Evolutionary conservation across 805 yeast species (phyloP), one percentile per base, ranked within the genome.

Genomic region (Ogataea chonburiensis): DNA sequence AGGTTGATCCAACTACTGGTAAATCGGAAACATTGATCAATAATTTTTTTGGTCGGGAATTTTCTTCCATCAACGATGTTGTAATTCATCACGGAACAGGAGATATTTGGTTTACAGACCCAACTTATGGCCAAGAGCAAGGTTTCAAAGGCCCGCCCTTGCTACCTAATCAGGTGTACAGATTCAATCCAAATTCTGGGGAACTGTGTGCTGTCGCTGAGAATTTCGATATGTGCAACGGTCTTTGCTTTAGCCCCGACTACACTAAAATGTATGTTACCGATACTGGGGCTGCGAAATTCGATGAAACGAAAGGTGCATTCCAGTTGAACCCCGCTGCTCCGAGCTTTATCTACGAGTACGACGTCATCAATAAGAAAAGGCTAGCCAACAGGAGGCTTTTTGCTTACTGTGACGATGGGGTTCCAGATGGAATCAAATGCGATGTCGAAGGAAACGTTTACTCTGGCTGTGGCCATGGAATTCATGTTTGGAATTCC

Each of bases 81-180:
- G 39, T 34, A 3, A 39, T 39, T 9, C 38, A 39, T 22, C 39
- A 34, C 11, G 36, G 20, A 17, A 39, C 43, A 11, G 43, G 43
- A 5, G 43, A 39, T 17, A 39, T 39, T 7, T 39, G 43, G 43
- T 39, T 39, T 21, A 39, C 43, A 3, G 43, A 39, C 24, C 43
- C 43, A 4, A 18, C 39, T 5, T 39, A 39, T 13, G 43, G 43
- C 7, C 18, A 23, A 6, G 43, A 39, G 13, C 43, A 39, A 13
- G 39, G 39, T 14, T 39, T 39, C 15, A 19, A 36, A 7, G 13
- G 13, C 5, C 17, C 16, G 7, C 26, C 38, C 2, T 16, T 17
- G 10, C 24, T 39, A 3, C 43, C 43, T 4, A 22, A 38, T 7
- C 43, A 39, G 15, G 36, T 39, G 3, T 39, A 39, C 32, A 24